These are phyloP conservation scores for Rubroshorea leprosula DNA, from an alignment of 345 rosid genomes.

Conservation along the genomic window DNA sequence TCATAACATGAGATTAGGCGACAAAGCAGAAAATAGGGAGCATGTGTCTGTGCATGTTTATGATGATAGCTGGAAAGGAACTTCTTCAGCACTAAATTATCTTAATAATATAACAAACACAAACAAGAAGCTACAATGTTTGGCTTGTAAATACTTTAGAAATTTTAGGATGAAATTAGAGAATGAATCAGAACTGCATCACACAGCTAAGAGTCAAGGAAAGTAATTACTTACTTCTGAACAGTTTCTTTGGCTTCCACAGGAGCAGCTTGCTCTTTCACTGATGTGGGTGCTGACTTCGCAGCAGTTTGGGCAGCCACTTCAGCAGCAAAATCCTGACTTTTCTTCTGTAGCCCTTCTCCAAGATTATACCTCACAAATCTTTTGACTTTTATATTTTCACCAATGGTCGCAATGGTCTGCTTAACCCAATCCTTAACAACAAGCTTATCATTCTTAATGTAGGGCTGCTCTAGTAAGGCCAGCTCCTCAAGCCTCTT, in stretches of 20 bases:
- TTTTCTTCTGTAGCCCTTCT: conserved; percentile 88
- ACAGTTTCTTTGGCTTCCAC: conserved; percentile 49
- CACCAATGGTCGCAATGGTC: conserved; percentile 89
- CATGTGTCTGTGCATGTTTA: too few species aligned
- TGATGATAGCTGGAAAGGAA: too few species aligned
- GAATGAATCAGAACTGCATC: too few species aligned
- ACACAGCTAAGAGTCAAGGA: too few species aligned
- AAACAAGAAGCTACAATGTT: too few species aligned
- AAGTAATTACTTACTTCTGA: conserved; percentile 44
- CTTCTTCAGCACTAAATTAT: too few species aligned
- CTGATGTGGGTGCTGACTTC: conserved; percentile 40
- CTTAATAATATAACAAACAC: too few species aligned
- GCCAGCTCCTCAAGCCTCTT: conserved; percentile 88
- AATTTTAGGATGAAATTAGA: neutral
- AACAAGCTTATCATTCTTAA: conserved; percentile 81
- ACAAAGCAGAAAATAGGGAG: too few species aligned
- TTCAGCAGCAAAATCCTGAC: conserved; percentile 93
- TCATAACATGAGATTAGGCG: too few species aligned
- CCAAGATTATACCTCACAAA: conserved; percentile 85
- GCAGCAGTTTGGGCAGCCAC: conserved; percentile 92
- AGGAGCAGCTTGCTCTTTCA: conserved; percentile 44
- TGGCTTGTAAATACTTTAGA: too few species aligned
- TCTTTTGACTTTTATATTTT: conserved; percentile 84
- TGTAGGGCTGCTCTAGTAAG: conserved; percentile 89
- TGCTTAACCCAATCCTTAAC: conserved; percentile 88